Conservation (phyloP, 2,329 filamentous ascomycete genomes). For the Penicillium corylophilum region DNA sequence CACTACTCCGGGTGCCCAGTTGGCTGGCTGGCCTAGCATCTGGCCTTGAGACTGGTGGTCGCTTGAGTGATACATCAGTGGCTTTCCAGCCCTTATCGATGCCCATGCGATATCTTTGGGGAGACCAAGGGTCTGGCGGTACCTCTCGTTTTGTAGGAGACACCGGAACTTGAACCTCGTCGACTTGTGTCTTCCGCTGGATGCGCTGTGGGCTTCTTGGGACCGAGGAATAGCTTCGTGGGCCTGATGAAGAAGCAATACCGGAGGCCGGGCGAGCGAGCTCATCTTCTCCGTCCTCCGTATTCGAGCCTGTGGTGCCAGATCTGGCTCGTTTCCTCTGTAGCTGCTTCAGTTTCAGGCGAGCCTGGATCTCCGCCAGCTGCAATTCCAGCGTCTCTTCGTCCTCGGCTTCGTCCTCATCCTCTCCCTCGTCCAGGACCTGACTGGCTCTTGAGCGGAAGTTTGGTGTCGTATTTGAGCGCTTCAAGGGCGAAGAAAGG, state of each 20-base stretch:
- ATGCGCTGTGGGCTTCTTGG: constrained; percentile 13
- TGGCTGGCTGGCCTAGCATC: constrained; percentile 33
- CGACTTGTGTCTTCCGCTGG: constrained; percentile 18
- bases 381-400: constrained; percentile 87
- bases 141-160: constrained; percentile 60
- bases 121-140: constrained; percentile 63
- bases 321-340: constrained; percentile 55
- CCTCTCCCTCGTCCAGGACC: constrained; percentile 32
- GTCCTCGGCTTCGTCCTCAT: constrained; percentile 64
- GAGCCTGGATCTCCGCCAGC: constrained; percentile 83
- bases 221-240: constrained; percentile 16
- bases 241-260: constrained; percentile 19
- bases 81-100: constrained; percentile 86
- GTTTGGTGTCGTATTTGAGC: constrained; percentile 45
- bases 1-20: constrained; percentile 28
- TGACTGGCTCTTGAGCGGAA: constrained; percentile 34
- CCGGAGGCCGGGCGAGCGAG: constrained; percentile 27
- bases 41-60: constrained; percentile 50
- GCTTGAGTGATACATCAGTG: constrained; percentile 78
- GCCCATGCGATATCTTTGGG: constrained; percentile 74
- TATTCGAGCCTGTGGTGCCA: constrained; percentile 19
- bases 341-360: constrained; percentile 81
- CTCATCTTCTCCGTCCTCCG: constrained; percentile 22
- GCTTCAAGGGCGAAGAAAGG: constrained; percentile 65
- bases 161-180: constrained; percentile 70